A percentile compares a stretch with the other conserved stretches of the same genome.
These are phyloP conservation scores for Fusarium pilosicola DNA, from an alignment of 2,329 filamentous ascomycete species.

Conservation along the genomic window DNA sequence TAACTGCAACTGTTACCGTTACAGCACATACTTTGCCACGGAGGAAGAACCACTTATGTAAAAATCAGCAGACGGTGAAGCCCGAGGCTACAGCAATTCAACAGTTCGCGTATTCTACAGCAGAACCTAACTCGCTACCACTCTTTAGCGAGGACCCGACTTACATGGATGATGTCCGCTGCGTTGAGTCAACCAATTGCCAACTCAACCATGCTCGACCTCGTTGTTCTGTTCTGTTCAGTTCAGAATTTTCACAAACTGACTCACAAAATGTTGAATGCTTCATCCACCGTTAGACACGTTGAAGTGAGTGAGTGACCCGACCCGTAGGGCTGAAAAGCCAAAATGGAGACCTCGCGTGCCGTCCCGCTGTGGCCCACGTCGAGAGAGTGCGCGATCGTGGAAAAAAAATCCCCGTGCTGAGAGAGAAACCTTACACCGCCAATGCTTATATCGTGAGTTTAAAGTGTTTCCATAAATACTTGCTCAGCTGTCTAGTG, in stretches of 20 bases:
- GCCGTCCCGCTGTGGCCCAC: conserved; percentile 22
- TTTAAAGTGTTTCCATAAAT: conserved; percentile 13
- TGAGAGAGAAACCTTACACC: conserved; percentile 28
- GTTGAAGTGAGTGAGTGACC: neutral
- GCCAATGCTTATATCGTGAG: conserved; percentile 16
- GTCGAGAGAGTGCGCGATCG: conserved; percentile 7
- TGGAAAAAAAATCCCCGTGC: neutral
- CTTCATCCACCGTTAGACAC: neutral
- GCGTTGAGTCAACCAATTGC: neutral
- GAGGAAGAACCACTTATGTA: conserved; percentile 13
- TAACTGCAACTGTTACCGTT: neutral
- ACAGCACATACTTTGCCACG: neutral
- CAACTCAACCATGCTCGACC: conserved; percentile 3
- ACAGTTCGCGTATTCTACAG: neutral
- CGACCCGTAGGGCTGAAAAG: conserved; percentile 21
- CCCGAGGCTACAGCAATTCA: conserved; percentile 4
- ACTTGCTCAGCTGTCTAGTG: conserved; percentile 1
- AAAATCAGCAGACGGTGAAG: conserved; percentile 15
- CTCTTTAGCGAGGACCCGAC: neutral
- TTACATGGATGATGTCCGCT: conserved; percentile 15
- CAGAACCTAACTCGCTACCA: neutral
- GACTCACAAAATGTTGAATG: neutral
- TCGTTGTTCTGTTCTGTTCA: neutral
- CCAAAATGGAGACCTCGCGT: conserved; percentile 6
- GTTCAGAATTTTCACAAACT: neutral